Evolutionary conservation across 768 basidiomycete genomes (phyloP), one percentile per base, ranked within the genome.

Genomic region (Rhodotorula babjevae): DNA sequence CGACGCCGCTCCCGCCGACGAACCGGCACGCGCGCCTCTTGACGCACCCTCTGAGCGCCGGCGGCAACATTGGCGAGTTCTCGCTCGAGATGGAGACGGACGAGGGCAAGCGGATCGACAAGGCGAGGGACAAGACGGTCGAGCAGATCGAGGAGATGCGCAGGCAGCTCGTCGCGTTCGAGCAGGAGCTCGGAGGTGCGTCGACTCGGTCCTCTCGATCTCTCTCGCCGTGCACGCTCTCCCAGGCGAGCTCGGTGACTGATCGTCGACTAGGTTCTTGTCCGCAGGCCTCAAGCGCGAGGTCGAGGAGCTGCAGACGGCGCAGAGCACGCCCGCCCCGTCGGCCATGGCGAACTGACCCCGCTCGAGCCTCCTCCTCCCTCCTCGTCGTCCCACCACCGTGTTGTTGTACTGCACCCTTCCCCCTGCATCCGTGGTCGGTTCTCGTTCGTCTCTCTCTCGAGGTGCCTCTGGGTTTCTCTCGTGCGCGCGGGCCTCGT

Each of bases 61-160:
- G 82, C 65, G 82, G 82, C 11, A 72, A 76, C 33, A 81, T 89
- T 40, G 90, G 93, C 2, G 95, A 98, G 82, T 97, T 97, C 77
- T 89, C 87, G 36, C 80, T 82, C 50, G 85, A 85, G 64, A 93
- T 97, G 90, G 93, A 93, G 81, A 88, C 85, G 78, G 92, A 91
- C 52, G 96, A 98, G 79, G 85, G 84, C 12, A 90, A 90, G 50
- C 82, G 89, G 67, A 79, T 98, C 65, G 91, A 93, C 63, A 86
- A 86, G 47, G 93, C 91, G 10, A 83, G 87, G 61, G 88, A 87
- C 77, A 82, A 84, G 31, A 83, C 96, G 52, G 79, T 90, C 52
- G 85, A 85, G 29, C 90, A 95, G 84, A 89, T 90, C 77, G 90
- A 92, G 58, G 85, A 85, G 63, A 88, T 88, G 87, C 84, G 87